These are phyloP conservation scores for Leccinum boreale DNA, from an alignment of 768 basidiomycete genomes.

Conservation along the genomic window DNA sequence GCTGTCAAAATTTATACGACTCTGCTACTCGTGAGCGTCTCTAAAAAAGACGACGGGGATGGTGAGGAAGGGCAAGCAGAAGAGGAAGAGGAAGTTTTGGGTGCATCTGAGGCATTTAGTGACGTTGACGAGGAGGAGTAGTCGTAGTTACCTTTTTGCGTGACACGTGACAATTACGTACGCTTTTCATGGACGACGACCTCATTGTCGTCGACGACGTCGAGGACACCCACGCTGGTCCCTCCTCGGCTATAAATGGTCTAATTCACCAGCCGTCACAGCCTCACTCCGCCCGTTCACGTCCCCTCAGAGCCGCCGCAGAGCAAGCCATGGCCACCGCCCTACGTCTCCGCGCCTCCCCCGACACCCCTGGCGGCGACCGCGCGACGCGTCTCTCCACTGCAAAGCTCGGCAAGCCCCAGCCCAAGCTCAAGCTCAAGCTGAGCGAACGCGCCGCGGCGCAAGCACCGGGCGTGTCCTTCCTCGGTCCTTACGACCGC, in stretches of 20 bases:
- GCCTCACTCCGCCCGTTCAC: slow-evolving; percentile 25
- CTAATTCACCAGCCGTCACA: slow-evolving; percentile 15
- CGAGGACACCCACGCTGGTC: slow-evolving; percentile 39
- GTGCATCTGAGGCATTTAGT: neutral
- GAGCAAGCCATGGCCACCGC: slow-evolving; percentile 36
- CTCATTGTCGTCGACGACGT: slow-evolving; percentile 61
- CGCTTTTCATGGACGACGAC: slow-evolving; percentile 49
- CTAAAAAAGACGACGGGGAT: neutral
- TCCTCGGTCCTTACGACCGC: slow-evolving; percentile 87
- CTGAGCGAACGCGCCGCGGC: slow-evolving; percentile 79
- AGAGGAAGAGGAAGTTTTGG: neutral
- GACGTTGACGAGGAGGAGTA: slow-evolving; percentile 17
- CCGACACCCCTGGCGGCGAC: slow-evolving; percentile 37
- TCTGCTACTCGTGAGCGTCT: neutral
- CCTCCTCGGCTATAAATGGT: slow-evolving; percentile 34
- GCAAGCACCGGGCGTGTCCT: slow-evolving; percentile 82
- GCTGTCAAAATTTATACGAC: slow-evolving; percentile 34
- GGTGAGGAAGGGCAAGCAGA: slow-evolving; percentile 11
- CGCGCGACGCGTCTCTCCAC: slow-evolving; percentile 58
- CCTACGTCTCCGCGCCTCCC: slow-evolving; percentile 29
- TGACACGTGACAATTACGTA: slow-evolving; percentile 7
- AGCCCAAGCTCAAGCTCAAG: slow-evolving; percentile 86
- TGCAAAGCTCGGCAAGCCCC: slow-evolving; percentile 42
- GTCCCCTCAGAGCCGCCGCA: slow-evolving; percentile 31
- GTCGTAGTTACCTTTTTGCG: neutral